Evolutionary conservation across 2,329 filamentous ascomycete species (phyloP).

Genomic region (Scleromitrula shiraiana): DNA sequence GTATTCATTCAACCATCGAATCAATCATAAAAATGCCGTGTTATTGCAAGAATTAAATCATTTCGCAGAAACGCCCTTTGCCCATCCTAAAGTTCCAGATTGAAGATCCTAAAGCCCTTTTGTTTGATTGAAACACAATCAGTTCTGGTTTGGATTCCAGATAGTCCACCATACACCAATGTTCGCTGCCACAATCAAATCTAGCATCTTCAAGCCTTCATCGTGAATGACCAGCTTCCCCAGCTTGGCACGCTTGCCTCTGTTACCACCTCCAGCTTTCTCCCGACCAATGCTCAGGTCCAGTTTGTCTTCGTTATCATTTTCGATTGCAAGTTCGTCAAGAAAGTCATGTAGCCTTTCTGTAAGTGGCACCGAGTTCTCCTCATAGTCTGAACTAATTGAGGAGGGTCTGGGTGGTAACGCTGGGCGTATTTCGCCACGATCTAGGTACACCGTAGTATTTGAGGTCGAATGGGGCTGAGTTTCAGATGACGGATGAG

Average conservation of each 20-base stretch:
- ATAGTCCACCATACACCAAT: conserved; percentile 90
- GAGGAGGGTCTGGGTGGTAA: conserved; percentile 19
- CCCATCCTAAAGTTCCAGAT: not conserved
- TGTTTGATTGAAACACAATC: not conserved
- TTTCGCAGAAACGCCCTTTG: no score
- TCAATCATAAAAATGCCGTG: not conserved
- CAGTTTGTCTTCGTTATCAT: conserved; percentile 39
- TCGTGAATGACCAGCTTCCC: conserved; percentile 87
- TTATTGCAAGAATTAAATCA: not conserved
- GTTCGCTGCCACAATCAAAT: conserved; percentile 84
- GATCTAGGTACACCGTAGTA: conserved; percentile 16
- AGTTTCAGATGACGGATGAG: conserved; percentile 18
- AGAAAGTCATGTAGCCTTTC: not conserved
- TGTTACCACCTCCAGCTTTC: conserved; percentile 75
- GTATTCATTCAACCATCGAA: no score
- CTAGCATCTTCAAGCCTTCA: conserved; percentile 91
- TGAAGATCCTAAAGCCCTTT: not conserved
- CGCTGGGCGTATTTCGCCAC: conserved; percentile 20
- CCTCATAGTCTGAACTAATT: conserved; percentile 13
- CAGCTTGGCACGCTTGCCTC: conserved; percentile 81
- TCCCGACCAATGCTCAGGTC: conserved; percentile 75
- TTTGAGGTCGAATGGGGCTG: conserved; percentile 19
- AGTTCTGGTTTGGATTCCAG: conserved; percentile 46
- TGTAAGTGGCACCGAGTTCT: not conserved
- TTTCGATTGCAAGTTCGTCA: conserved; percentile 2